These are phyloP conservation scores for Leishmania amazonensis DNA, from an alignment of 208 protist genomes.

Conservation along the genomic window DNA sequence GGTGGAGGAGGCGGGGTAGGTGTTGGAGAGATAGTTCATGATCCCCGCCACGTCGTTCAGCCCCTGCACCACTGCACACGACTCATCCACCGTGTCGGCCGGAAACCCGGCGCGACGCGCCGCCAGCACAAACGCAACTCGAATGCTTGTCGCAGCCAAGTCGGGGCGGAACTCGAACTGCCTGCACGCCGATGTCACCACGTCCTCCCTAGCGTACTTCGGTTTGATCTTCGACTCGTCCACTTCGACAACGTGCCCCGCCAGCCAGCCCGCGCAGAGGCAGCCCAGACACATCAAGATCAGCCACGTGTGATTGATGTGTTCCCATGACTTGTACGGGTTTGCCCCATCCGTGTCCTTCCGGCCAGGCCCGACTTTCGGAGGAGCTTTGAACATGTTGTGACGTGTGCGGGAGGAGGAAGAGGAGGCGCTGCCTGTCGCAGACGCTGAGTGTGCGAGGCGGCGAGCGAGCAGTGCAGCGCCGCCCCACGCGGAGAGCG, in stretches of 20 bases:
- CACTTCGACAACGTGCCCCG: conserved; percentile 70
- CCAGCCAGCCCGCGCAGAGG: conserved; percentile 65
- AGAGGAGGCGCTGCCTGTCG: neutral
- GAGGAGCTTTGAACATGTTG: conserved; percentile 48
- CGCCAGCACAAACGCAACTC: conserved; percentile 81
- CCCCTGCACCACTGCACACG: conserved; percentile 70
- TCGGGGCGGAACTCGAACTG: conserved; percentile 86
- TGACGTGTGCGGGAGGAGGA: neutral
- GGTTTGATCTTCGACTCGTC: conserved; percentile 78
- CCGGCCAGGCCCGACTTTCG: conserved; percentile 51
- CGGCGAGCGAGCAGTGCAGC: neutral
- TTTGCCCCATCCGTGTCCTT: conserved; percentile 60
- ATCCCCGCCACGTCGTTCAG: conserved; percentile 77
- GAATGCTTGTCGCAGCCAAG: conserved; percentile 74
- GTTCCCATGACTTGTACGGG: conserved; percentile 89
- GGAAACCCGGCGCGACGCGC: conserved; percentile 73
- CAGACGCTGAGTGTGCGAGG: neutral
- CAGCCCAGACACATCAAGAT: conserved; percentile 82
- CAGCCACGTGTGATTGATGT: conserved; percentile 86
- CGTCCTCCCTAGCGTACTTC: conserved; percentile 55
- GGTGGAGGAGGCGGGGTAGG: conserved; percentile 49
- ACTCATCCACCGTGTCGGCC: conserved; percentile 71
- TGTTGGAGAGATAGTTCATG: conserved; percentile 60
- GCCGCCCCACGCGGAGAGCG: neutral
- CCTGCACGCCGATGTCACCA: conserved; percentile 57